Evolutionary conservation across 192 early-diverging fungal species (phyloP), one percentile per base, ranked within the genome.

Genomic region (Tieghemiomyces parasiticus): DNA sequence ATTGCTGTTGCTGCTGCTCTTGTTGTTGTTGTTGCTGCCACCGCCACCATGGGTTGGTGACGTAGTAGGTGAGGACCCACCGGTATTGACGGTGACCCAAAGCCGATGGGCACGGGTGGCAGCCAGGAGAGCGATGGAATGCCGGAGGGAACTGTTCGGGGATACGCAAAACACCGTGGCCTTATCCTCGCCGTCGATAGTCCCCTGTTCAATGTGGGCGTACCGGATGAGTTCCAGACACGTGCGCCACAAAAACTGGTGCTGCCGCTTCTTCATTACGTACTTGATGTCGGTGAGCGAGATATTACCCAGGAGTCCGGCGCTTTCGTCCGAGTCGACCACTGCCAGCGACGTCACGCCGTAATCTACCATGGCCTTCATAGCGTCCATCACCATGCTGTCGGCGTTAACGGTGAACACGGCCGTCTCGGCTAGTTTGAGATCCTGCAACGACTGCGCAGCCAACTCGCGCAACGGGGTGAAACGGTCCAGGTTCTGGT

Each of bases 81-180:
- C 65, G 61, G 64, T 54, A n/a, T 3, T 33, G 35, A 19, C 30
- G 0, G 68, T 69, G 35, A 89, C 83, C 87, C 87, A 92, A 13
- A 92, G 74, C 35, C 90, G 81, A 55, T 92, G 90, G 0, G 87
- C 84, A 19, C 78, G 78, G 3, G 90, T 92, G 22, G 90, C 87
- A 35, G 83, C 74, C 53, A 92, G 67, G 65, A 90, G 90, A 31
- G 81, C 81, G 44, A 90, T 74, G 10, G 84, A 77, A 34, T 80
- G 81, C 4, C 82, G 73, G 52, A 92, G 71, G 0, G 85, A 82
- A 0, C 86, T 82, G 51, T 80, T 78, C 16, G 80, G 72, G 16
- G 80, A 72, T 0, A 89, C 88, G 46, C 86, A 82, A 65, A 92
- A 85, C 10, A 92, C 83, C 0, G 90, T 85, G 24, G 67, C 65